Evolutionary conservation across 805 yeast species (phyloP), one percentile per base, ranked within the genome.

Genomic region (Yamadazyma takamatsuzukensis): DNA sequence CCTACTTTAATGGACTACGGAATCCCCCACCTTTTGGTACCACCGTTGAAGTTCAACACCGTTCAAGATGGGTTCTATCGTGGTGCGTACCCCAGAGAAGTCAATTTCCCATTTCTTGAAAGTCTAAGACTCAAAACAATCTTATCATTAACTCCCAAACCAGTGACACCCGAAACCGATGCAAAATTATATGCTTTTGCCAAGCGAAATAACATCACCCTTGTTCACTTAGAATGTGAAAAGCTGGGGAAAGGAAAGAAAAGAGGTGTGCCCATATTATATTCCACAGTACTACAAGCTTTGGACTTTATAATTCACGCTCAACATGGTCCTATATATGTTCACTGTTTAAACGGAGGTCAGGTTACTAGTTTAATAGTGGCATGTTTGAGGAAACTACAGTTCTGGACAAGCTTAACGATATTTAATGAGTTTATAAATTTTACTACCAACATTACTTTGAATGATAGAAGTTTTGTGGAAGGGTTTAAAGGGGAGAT

Each of bases 311-410:
- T 88, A 38, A 64, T 82, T 10, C 77, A 82, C 48, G 61, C 67
- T 15, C 70, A 72, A 13, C 61, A 69, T 42, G 74, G 80, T 8
- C 96, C 97, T 0, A 64, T 83, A 2, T 89, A 83, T 52, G 54
- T 90, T 4, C 96, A 90, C 56, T 90, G 97, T 55, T 61, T 80
- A 16, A 89, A 87, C 51, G 97, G 97, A 0, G 88, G 95, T 7
- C 88, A 86, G 43, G 82, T 85, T 2, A 85, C 95, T 0, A 76
- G 90, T 15, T 63, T 93, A 28, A 77, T 86, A 1, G 73, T 90
- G 15, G 97, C 96, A 4, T 88, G 97, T 53, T 60, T 88, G 23
- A 61, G 98, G 21, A 84, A 84, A 45, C 60, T 84, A 13, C 83
- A 86, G 16, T 77, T 82, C 45, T 93, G 98, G 98, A 80, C 93